Evolutionary conservation across 2,329 filamentous ascomycete species (phyloP), one percentile per base, ranked within the genome.

Genomic region (Aspergillus texensis): DNA sequence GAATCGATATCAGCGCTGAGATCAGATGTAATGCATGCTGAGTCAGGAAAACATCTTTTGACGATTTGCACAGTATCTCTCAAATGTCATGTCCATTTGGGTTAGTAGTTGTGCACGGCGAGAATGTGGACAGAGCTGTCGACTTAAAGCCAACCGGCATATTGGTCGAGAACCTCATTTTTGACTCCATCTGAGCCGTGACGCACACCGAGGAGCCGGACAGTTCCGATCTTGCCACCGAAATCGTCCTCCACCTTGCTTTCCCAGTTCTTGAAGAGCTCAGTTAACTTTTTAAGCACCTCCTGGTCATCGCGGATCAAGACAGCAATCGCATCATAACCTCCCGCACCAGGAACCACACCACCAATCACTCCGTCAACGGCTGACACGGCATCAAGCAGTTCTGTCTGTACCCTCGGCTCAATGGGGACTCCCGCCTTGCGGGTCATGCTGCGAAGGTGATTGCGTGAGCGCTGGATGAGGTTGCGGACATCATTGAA

Each of bases 281-380:
- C 78, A 66, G 85, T 83, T 26, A 98, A 78, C 14, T 82, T 80
- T 26, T 75, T 74, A 61, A 90, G 80, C 1, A 92, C 91, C 56
- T 84, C 85, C 41, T 83, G 83, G 59, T 91, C 88, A 71, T 97
- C 92, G 71, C 86, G 85, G 67, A 97, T 87, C 63, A 99, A 78
- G 64, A 99, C 77, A 0, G 90, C 91, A 61, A 97, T 85, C 1
- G 95, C 95, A 81, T 99, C 95, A 73, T 91, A 97, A 0, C 95
- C 95, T 11, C 95, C 95, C 0, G 95, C 95, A 0, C 95, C 95
- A 0, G 95, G 95, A 0, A 97, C 95, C 0, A 98, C 93, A 0
- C 94, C 95, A 0, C 93, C 94, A 67, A 94, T 87, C 3, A 98
- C 93, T 6, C 94, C 95, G 0, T 90, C 85, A 1, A 97, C 80